phyloP scores from a whole-genome alignment of 768 basidiomycete species.

The Kwoniella newhampshirensis region DNA sequence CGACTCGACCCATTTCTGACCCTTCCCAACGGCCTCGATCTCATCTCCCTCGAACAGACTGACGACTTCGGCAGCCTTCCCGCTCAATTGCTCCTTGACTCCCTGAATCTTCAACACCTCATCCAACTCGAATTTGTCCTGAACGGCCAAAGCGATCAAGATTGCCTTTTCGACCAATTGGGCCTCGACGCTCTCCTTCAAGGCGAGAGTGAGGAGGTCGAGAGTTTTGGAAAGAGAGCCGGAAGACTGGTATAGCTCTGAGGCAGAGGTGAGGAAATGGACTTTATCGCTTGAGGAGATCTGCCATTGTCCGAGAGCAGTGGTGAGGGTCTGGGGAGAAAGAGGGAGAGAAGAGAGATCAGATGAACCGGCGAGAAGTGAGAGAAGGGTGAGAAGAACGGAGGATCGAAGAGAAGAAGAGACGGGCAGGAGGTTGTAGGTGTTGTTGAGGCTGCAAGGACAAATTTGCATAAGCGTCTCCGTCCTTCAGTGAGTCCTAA shows the following conservation, averaged over 20 bases:
- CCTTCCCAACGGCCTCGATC: slow-evolving; percentile 38
- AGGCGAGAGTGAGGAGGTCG: slow-evolving; percentile 36
- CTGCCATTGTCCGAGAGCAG: slow-evolving; percentile 40
- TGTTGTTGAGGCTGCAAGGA: slow-evolving; percentile 46
- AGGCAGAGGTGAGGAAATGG: slow-evolving; percentile 37
- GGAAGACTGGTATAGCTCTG: slow-evolving; percentile 40
- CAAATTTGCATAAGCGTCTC: neutral
- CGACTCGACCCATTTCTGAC: slow-evolving; percentile 36
- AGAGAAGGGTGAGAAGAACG: slow-evolving; percentile 44
- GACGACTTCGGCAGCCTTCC: slow-evolving; percentile 38
- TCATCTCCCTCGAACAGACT: slow-evolving; percentile 45
- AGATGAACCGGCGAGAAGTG: slow-evolving; percentile 37
- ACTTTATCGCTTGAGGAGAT: slow-evolving; percentile 41
- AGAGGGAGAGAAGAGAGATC: slow-evolving; percentile 43
- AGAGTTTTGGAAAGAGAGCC: slow-evolving; percentile 30
- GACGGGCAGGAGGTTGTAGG: slow-evolving; percentile 50
- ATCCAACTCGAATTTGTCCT: slow-evolving; percentile 39
- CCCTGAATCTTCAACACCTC: slow-evolving; percentile 33
- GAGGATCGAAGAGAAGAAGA: slow-evolving; percentile 44
- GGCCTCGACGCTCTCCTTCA: slow-evolving; percentile 21
- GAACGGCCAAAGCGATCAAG: slow-evolving; percentile 33
- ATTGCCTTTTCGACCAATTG: slow-evolving; percentile 39
- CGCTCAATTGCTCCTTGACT: slow-evolving; percentile 29
- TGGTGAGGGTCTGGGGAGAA: slow-evolving; percentile 25
- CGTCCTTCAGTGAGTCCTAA: neutral